phyloP scores from a whole-genome alignment of 2,329 filamentous ascomycete species.

The Meredithiella fracta region DNA sequence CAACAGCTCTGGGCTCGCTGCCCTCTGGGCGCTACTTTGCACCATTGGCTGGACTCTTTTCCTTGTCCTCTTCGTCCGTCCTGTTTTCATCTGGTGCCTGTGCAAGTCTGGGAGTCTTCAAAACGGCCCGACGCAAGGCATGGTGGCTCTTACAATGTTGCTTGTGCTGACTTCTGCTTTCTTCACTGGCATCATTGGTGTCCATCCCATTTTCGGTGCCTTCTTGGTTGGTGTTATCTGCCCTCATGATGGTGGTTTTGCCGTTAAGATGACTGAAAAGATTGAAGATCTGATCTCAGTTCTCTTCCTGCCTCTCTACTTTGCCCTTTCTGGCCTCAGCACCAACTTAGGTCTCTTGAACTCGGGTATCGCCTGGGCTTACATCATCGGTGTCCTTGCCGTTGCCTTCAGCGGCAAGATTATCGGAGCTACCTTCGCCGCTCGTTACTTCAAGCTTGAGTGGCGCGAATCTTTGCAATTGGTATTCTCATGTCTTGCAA shows the following conservation, averaged over 20 bases:
- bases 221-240: constrained; percentile 83
- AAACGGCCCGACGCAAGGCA: constrained; percentile 72
- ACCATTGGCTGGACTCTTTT: constrained; percentile 62
- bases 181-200: constrained; percentile 78
- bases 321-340: constrained; percentile 76
- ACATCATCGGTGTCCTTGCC: constrained; percentile 66
- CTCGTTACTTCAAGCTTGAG: constrained; percentile 56
- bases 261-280: constrained; percentile 83
- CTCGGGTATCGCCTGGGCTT: constrained; percentile 71
- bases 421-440: constrained; percentile 63
- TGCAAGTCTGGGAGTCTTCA: constrained; percentile 60
- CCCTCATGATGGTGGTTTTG: constrained; percentile 76
- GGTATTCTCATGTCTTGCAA: constrained; percentile 94
- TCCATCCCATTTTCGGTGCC: constrained; percentile 87
- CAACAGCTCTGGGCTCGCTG: constrained; percentile 62
- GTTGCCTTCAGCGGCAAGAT: constrained; percentile 80
- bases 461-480: constrained; percentile 87
- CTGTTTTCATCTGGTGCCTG: constrained; percentile 58
- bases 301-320: constrained; percentile 79
- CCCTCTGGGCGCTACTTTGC: constrained; percentile 68
- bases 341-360: constrained; percentile 77
- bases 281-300: constrained; percentile 79
- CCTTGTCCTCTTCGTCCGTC: constrained; percentile 55
- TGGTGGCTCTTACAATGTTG: constrained; percentile 68
- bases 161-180: constrained; percentile 65